Base-by-base conservation (phyloP, 2,329 filamentous ascomycete genomes). In the Botrytis galanthina region DNA sequence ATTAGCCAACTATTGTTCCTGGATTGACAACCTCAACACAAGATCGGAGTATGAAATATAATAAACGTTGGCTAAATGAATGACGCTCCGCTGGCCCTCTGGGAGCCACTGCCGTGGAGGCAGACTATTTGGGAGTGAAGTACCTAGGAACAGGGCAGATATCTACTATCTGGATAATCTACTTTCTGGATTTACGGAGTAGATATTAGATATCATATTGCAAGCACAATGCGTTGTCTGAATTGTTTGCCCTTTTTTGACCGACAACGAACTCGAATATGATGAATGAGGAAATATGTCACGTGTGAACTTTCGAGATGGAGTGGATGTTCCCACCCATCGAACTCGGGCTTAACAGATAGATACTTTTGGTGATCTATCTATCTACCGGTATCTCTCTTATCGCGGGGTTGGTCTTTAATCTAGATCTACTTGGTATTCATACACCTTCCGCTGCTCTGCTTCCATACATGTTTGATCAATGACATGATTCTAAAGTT, bases 71-170 rank as follows among this genome's bases (percentile, higher is more conserved):
- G 8, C 29, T 18, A 18, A n/a, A 16, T 46, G 20, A 61, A 22
- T 39, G 35, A 39, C 59, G 60, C 37, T 42, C 59, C 32, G 59
- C 59, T 61, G 35, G 35, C 59, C 59, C 59, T 60, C 60, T n/a
- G 60, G 60, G 60, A 29, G 60, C 60, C 60, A 62, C 60, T 29
- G 37, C 60, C 60, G 37, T 62, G 60, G 60, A 42, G 60, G 60
- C 60, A 62, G 60, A 62, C 60, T 29, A 42, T 42, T 29, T 39
- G 26, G 60, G 2, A 42, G 26, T n/a, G 2, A 37, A 61, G 14
- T n/a, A 18, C 26, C 35, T 39, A 14, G 37, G 37, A 8, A 26
- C 20, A 26, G 8, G 20, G 9, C 10, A 37, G 57, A 10, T 60
- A 37, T 20, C 57, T 26, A 37, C 20, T 6, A 60, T 59, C 29